phyloP scores from a whole-genome alignment of 306 rosid species.

The Medicago ruthenica region DNA sequence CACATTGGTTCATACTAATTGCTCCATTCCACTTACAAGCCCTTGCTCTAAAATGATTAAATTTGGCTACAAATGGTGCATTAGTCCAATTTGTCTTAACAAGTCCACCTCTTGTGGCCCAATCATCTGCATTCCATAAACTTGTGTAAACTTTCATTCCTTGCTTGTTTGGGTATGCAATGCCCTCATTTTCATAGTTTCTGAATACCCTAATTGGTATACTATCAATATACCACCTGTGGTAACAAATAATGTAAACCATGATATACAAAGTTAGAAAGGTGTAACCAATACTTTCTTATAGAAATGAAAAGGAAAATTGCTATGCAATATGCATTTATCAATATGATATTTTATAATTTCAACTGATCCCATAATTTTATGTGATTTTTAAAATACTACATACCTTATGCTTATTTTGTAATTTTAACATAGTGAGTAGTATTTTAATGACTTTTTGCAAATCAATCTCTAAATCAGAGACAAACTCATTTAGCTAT shows the following conservation, averaged over 20 bases:
- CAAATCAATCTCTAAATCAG: too few relatives aligned
- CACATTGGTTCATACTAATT: conserved; percentile 60
- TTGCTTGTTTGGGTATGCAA: conserved; percentile 74
- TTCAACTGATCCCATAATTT: too few relatives aligned
- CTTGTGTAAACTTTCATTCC: conserved; percentile 77
- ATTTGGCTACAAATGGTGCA: conserved; percentile 74
- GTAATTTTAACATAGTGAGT: too few relatives aligned
- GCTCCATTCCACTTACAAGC: conserved; percentile 78
- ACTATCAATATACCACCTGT: conserved; percentile 81
- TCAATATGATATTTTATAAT: too few relatives aligned
- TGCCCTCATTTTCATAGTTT: conserved; percentile 64
- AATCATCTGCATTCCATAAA: conserved; percentile 49
- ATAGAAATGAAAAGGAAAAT: too few relatives aligned
- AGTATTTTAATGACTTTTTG: too few relatives aligned
- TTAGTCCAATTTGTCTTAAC: conserved; percentile 66
- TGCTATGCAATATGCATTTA: too few relatives aligned
- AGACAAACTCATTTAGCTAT: too few relatives aligned
- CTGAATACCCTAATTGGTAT: conserved; percentile 79
- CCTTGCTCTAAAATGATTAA: conserved; percentile 65
- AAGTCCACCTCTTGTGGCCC: conserved; percentile 61
- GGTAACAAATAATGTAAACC: not conserved
- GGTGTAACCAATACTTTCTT: not conserved
- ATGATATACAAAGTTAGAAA: not conserved
- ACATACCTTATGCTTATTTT: too few relatives aligned
- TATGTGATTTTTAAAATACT: too few relatives aligned